Evolutionary conservation across 768 basidiomycete genomes (phyloP).

Genomic region (Suillus subluteus): DNA sequence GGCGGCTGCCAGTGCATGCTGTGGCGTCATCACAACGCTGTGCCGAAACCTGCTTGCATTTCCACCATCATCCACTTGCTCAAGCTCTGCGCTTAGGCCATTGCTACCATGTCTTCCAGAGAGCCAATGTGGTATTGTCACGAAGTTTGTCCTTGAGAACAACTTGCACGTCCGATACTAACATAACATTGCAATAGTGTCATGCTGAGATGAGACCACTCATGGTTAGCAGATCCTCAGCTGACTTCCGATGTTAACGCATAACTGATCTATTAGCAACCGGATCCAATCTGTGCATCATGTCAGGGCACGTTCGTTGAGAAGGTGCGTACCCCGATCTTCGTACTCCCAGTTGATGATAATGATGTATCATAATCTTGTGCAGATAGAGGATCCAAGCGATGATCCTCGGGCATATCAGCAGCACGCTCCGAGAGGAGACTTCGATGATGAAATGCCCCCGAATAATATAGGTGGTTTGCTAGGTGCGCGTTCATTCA

Average conservation of each 20-base stretch:
- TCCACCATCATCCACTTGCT: slow-evolving; percentile 12
- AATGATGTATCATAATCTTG: slow-evolving; percentile 12
- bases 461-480: background rate
- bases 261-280: slow-evolving; percentile 49
- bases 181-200: slow-evolving; percentile 54
- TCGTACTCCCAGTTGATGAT: background rate
- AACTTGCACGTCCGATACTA: background rate
- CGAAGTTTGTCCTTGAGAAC: slow-evolving; percentile 45
- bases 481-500: slow-evolving; percentile 6
- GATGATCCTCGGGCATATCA: slow-evolving; percentile 80
- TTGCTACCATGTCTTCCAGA: slow-evolving; percentile 61
- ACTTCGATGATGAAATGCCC: slow-evolving; percentile 33
- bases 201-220: slow-evolving; percentile 87
- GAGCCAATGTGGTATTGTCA: slow-evolving; percentile 84
- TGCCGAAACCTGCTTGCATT: background rate
- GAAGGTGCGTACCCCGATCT: slow-evolving; percentile 46
- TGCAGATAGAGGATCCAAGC: slow-evolving; percentile 70
- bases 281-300: slow-evolving; percentile 82
- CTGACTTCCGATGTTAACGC: slow-evolving; percentile 11
- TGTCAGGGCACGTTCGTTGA: slow-evolving; percentile 86
- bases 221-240: slow-evolving; percentile 49
- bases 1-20: background rate
- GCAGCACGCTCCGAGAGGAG: slow-evolving; percentile 35
- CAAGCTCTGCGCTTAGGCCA: background rate
- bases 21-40: slow-evolving; percentile 10